A percentile compares a stretch with the other conserved stretches of the same genome.
Evolutionary conservation across 1,284 basidiomycete species (phyloP).

Genomic region (Pholiota adiposa): DNA sequence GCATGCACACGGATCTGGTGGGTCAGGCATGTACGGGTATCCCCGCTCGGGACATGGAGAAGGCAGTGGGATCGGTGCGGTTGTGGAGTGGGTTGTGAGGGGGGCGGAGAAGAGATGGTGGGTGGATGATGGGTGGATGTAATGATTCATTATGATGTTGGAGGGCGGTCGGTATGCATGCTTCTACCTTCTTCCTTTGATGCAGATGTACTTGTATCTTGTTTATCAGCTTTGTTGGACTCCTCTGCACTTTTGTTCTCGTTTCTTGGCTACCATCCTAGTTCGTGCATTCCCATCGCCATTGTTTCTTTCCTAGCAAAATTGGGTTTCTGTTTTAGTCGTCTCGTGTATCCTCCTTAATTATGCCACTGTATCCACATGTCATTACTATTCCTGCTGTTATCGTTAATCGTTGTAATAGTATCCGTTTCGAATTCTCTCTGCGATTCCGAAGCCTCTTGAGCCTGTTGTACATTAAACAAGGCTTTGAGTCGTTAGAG

Average conservation of each 20-base stretch:
- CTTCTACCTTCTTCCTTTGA: neutral
- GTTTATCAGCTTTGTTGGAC: neutral
- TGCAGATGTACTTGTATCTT: neutral
- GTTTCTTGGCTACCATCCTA: neutral
- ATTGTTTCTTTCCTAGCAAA: neutral
- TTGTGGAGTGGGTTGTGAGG: conserved; percentile 63
- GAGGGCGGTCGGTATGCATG: neutral
- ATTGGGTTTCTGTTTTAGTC: neutral
- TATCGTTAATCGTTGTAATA: neutral
- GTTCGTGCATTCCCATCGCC: neutral
- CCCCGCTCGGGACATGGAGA: conserved; percentile 51
- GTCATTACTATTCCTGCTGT: neutral
- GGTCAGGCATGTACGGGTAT: conserved; percentile 69
- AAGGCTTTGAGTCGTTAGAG: too few species aligned
- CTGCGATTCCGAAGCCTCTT: too few species aligned
- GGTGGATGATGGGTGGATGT: conserved; percentile 34
- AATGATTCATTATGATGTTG: conserved; percentile 4
- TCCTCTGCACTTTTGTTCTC: too few species aligned
- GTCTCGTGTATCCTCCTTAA: neutral
- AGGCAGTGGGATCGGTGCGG: conserved; percentile 60
- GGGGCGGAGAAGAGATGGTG: conserved; percentile 70
- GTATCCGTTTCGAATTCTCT: neutral
- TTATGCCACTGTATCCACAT: neutral
- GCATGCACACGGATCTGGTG: neutral
- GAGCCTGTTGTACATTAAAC: too few species aligned